Evolutionary conservation across 169 alveolate genomes (phyloP).

Genomic region (Plasmodium gonderi): DNA sequence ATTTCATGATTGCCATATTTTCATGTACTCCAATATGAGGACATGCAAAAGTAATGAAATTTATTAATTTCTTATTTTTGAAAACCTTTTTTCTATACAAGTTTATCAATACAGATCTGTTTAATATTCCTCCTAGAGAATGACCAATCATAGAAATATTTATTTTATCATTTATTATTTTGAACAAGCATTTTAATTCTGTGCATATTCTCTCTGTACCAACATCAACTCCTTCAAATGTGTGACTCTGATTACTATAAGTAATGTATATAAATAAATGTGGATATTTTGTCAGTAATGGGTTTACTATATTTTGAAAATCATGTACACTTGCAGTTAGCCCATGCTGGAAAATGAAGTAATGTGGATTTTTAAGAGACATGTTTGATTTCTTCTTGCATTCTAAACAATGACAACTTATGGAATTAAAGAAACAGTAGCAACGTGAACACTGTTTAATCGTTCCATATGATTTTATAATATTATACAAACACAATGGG

Average conservation of each 20-base stretch:
- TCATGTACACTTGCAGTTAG: slow-evolving; percentile 79
- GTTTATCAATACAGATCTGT: slow-evolving; percentile 73
- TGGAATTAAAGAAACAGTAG: slow-evolving; percentile 78
- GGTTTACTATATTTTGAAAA: slow-evolving; percentile 75
- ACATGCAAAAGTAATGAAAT: slow-evolving; percentile 82
- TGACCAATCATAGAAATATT: slow-evolving; percentile 84
- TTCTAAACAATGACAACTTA: slow-evolving; percentile 77
- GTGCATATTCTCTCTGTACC: slow-evolving; percentile 78
- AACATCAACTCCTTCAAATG: slow-evolving; percentile 80
- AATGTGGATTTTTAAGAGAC: slow-evolving; percentile 77
- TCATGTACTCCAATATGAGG: slow-evolving; percentile 85
- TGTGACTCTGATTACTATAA: slow-evolving; percentile 78
- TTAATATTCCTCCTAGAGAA: slow-evolving; percentile 83
- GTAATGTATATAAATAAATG: slow-evolving; percentile 80
- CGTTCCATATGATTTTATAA: slow-evolving; percentile 67
- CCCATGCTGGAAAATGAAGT: slow-evolving; percentile 83
- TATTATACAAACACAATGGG: slow-evolving; percentile 59
- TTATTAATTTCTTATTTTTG: slow-evolving; percentile 76
- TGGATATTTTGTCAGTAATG: slow-evolving; percentile 78
- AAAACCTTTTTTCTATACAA: slow-evolving; percentile 64
- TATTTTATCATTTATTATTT: slow-evolving; percentile 72
- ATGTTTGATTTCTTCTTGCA: slow-evolving; percentile 73
- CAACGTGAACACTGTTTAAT: slow-evolving; percentile 78
- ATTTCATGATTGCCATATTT: slow-evolving; percentile 75
- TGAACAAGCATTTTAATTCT: slow-evolving; percentile 77